A percentile compares a stretch with the other conserved stretches of the same genome.
Conservation (phyloP, 148 eudicot genomes). For the Beta vulgaris region DNA sequence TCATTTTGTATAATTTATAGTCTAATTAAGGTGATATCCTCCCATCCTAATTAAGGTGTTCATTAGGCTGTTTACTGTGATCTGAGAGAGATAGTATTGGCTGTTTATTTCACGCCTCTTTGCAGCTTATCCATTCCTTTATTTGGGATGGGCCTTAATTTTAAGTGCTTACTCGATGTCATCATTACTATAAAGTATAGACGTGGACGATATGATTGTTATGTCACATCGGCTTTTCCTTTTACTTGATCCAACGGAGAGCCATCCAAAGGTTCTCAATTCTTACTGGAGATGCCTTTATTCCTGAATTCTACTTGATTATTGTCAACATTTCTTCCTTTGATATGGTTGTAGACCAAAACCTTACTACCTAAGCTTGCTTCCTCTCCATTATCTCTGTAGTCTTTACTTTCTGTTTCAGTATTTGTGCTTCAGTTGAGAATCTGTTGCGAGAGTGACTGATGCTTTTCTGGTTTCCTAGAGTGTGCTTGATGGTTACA, state of each 20-base stretch:
- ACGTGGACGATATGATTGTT: not conserved
- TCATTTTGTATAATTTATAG: not conserved
- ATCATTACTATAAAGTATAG: not conserved
- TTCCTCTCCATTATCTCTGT: not conserved
- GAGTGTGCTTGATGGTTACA: conserved; percentile 98
- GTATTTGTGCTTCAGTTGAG: not conserved
- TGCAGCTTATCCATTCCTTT: not conserved
- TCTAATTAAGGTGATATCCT: not conserved
- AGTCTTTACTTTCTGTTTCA: conserved; percentile 9
- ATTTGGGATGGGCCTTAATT: not conserved
- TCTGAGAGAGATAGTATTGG: not conserved
- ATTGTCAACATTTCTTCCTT: not conserved
- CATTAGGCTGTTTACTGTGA: not conserved
- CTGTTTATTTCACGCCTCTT: no score
- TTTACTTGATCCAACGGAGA: not conserved
- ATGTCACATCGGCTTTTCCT: not conserved
- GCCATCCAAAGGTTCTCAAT: not conserved
- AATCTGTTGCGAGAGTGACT: conserved; percentile 17
- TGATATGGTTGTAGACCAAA: not conserved
- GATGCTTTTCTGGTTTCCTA: conserved; percentile 28
- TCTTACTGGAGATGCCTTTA: not conserved
- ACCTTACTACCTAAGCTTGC: not conserved
- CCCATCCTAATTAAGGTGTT: not conserved
- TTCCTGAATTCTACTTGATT: not conserved
- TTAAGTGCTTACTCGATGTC: not conserved